phyloP scores from a whole-genome alignment of 177 flowering plant genomes.

The Vitis hybrid region DNA sequence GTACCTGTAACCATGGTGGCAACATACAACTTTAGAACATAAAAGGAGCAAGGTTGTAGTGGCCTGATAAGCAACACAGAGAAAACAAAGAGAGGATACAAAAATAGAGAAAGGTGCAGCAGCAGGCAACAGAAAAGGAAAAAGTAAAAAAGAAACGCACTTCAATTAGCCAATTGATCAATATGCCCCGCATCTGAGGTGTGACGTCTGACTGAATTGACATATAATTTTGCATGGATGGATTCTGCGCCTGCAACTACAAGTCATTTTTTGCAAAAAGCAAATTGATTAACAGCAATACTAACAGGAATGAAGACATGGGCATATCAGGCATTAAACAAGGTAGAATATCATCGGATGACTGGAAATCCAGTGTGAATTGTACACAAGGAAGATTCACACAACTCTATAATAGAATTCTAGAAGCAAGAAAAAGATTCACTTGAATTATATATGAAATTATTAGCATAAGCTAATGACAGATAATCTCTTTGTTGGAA shows the following conservation, averaged over 20 bases:
- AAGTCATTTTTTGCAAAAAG: slow-evolving; percentile 4
- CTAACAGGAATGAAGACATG: background rate
- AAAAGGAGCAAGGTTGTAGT: background rate
- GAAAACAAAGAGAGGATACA: no score
- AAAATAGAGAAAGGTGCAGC: no score
- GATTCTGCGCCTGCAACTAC: slow-evolving; percentile 50
- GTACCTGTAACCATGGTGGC: slow-evolving; percentile 54
- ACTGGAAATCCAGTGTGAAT: no score
- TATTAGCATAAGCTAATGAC: no score
- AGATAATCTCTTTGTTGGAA: no score
- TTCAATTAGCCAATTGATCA: slow-evolving; percentile 91
- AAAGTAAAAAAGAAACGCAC: slow-evolving; percentile 27
- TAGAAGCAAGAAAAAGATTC: no score
- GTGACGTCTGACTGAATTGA: slow-evolving; percentile 57
- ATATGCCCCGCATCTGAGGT: slow-evolving; percentile 72
- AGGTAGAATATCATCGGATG: no score
- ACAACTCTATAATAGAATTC: no score
- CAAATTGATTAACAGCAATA: background rate
- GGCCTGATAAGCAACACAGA: no score
- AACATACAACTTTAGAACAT: background rate
- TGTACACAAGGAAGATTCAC: no score
- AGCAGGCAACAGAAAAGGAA: background rate
- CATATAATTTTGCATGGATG: slow-evolving; percentile 57
- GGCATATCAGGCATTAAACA: no score
- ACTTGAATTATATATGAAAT: no score